phyloP scores from a whole-genome alignment of 805 yeast species.

The Saturnispora mendoncae region DNA sequence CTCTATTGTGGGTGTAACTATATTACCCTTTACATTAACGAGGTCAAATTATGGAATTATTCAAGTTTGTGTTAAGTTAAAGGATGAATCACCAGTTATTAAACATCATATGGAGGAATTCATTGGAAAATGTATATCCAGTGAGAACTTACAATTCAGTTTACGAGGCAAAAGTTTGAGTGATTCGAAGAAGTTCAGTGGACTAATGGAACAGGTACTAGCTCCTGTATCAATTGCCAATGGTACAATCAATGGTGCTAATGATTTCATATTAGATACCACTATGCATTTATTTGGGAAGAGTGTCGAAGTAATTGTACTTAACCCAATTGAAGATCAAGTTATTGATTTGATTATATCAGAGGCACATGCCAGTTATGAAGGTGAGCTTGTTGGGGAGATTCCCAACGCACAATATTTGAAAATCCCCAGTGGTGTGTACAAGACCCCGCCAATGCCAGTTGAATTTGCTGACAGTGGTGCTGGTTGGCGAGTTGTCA shows the following conservation, averaged over 20 bases:
- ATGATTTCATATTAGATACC: conserved; percentile 36
- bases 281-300: conserved; percentile 48
- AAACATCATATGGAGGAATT: conserved; percentile 25
- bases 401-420: conserved; percentile 34
- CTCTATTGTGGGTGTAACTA: conserved; percentile 26
- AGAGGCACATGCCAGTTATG: conserved; percentile 40
- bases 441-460: conserved; percentile 42
- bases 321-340: conserved; percentile 45
- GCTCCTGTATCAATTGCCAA: conserved; percentile 27
- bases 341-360: conserved; percentile 34
- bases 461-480: conserved; percentile 34
- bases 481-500: conserved; percentile 40
- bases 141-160: conserved; percentile 20
- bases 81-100: conserved; percentile 3
- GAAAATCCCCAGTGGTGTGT: conserved; percentile 43
- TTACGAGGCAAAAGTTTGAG: conserved; percentile 23
- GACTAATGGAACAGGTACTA: conserved; percentile 19
- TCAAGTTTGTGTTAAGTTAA: background rate
- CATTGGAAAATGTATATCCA: conserved; percentile 34
- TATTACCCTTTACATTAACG: conserved; percentile 20
- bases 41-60: background rate
- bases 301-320: conserved; percentile 44
- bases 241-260: conserved; percentile 4
- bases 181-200: conserved; percentile 21
- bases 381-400: conserved; percentile 39